Percentiles rank a stretch among this genome's conserved stretches.
Conservation (phyloP, 2,329 filamentous ascomycete genomes). For the Beauveria scarabaeidicola region DNA sequence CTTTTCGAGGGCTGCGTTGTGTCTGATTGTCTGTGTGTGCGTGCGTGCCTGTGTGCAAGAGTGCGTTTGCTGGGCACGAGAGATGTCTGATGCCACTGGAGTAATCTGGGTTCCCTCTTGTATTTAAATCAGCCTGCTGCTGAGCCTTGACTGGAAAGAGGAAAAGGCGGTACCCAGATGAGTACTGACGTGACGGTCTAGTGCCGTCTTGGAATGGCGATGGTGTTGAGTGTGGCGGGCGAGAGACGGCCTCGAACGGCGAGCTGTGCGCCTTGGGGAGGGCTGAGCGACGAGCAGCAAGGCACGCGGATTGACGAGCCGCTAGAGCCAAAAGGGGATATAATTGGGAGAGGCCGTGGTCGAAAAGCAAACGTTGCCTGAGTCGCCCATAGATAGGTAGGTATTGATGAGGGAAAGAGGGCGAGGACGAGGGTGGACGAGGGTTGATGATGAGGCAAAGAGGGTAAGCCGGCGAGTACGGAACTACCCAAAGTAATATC, state of each 20-base stretch:
- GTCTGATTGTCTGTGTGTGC: neutral
- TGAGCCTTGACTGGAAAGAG: neutral
- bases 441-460: neutral
- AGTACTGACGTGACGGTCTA: neutral
- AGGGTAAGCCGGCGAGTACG: neutral
- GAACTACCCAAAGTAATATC: neutral
- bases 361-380: neutral
- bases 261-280: neutral
- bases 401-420: too few relatives aligned
- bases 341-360: neutral
- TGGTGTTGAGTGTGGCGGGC: slow-evolving; percentile 16
- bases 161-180: neutral
- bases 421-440: neutral
- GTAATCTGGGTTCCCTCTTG: neutral
- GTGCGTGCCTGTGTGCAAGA: neutral
- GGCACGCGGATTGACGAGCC: neutral
- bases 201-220: slow-evolving; percentile 10
- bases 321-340: neutral
- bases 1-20: neutral
- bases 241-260: slow-evolving; percentile 10
- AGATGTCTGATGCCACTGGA: neutral
- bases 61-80: neutral
- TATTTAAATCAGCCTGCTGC: neutral
- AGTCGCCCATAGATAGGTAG: neutral
- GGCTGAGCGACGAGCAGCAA: neutral